Evolutionary conservation across 2,329 filamentous ascomycete species (phyloP), one percentile per base, ranked within the genome.

Genomic region (Ophiosphaerella herpotricha): DNA sequence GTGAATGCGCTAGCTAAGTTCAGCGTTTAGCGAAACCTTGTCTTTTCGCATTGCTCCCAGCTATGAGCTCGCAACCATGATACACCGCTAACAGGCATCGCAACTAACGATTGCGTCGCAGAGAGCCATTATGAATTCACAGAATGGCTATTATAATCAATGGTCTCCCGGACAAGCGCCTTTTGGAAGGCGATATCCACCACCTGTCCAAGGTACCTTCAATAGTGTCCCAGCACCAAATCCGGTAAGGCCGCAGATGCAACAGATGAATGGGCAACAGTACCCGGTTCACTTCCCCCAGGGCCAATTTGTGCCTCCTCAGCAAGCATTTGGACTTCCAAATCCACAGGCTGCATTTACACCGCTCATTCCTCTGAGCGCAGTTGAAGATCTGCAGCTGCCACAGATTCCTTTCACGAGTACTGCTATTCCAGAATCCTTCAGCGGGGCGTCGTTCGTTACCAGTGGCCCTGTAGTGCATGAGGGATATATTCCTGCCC

Each of bases 401-500:
- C 46, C 54, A 18, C 38, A 48, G 18, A 37, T 45, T 31, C 51
- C 60, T 31, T 59, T 62, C 14, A 50, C 55, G 12, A 48, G 38
- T 26, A 43, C 47, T n/a, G 44, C 41, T n/a, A 49, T 55, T 16
- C 51, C 57, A 14, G 65, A 68, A 29, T 46, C 60, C 16, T 61
- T 68, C 37, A 63, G 56, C 32, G 52, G 58, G 43, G 57, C 37
- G 21, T 23, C 55, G 2, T 69, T 66, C 42, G 48, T 57, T 39
- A 60, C 57, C 9, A 62, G 48, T 37, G 66, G 59, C 21, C 71
- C 69, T 9, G 58, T 72, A 8, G 64, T 75, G 23, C 70, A 74
- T 45, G 72, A 75, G 53, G 74, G 73, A 5, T 75, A 71, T 42
- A 73, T 75, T 41, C 72, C 73, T 33, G 68, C 67, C 11, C 67